These are phyloP conservation scores for Durotheca rogersii DNA, from an alignment of 495 filamentous ascomycete species.

Conservation along the genomic window DNA sequence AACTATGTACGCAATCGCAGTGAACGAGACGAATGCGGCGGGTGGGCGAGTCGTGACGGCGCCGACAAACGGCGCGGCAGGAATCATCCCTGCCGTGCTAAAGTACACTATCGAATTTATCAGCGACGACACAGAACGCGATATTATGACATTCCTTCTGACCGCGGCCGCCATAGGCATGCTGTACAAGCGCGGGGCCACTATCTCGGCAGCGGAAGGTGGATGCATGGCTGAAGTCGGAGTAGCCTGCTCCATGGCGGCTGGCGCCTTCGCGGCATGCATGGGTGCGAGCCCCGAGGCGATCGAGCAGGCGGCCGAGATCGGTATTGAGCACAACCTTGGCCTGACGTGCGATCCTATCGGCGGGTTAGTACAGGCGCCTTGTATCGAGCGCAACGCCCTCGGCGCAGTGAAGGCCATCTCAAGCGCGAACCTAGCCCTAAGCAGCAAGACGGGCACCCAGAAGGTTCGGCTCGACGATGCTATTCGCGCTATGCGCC, in stretches of 20 bases:
- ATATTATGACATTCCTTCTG: conserved; percentile 38
- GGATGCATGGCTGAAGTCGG: conserved; percentile 44
- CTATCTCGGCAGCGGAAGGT: conserved; percentile 39
- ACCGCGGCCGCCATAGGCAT: conserved; percentile 40
- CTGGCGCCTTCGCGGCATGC: conserved; percentile 39
- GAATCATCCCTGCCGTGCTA: conserved; percentile 39
- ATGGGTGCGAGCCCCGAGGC: conserved; percentile 41
- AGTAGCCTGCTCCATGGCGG: conserved; percentile 44
- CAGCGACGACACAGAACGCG: conserved; percentile 39
- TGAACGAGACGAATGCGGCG: conserved; percentile 41
- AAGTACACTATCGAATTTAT: conserved; percentile 40
- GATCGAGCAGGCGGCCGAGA: conserved; percentile 41
- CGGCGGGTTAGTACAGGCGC: conserved; percentile 37
- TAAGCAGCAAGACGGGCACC: conserved; percentile 35
- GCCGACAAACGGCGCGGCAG: conserved; percentile 41
- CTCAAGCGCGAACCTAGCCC: conserved; percentile 39
- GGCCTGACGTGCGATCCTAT: conserved; percentile 41
- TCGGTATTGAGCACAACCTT: conserved; percentile 42
- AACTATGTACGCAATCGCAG: conserved; percentile 40
- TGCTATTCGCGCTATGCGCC: conserved; percentile 39
- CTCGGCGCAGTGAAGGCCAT: conserved; percentile 41
- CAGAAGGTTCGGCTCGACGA: conserved; percentile 41
- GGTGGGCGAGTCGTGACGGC: conserved; percentile 42
- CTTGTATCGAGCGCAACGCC: conserved; percentile 42
- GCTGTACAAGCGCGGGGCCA: conserved; percentile 42